Conservation (phyloP, 140 eudicot genomes). For the Bidens hawaiensis region DNA sequence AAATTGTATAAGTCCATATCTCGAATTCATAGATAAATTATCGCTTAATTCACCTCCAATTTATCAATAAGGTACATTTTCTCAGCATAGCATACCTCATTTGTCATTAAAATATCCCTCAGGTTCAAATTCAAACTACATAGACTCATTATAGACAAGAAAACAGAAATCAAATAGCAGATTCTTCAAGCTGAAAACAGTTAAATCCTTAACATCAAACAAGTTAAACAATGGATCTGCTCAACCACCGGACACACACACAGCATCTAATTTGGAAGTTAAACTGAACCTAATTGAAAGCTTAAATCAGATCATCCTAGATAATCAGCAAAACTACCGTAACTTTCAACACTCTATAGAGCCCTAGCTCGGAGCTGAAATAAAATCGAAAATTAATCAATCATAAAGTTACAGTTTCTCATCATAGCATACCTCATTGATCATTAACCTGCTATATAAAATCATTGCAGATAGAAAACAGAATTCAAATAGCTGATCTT, state of each 20-base stretch:
- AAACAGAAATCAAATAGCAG: not conserved
- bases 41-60: no score
- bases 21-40: not conserved
- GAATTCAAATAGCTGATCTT: not conserved
- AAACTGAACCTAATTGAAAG: constrained; percentile 16
- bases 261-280: not conserved
- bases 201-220: not conserved
- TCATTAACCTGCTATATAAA: not conserved
- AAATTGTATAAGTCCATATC: not conserved
- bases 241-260: not conserved
- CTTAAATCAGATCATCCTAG: constrained; percentile 3
- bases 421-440: not conserved
- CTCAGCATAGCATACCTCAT: not conserved
- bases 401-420: constrained; percentile 7
- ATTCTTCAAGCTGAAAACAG: not conserved
- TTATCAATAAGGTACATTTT: not conserved
- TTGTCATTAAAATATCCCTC: constrained; percentile 2
- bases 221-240: not conserved
- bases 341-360: no score
- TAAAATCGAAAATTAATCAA: no score
- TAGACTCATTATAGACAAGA: not conserved
- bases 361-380: no score
- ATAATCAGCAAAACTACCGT: no score
- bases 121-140: not conserved
- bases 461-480: not conserved